phyloP scores from a whole-genome alignment of 1,284 basidiomycete species.

The Exsudoporus floridanus region DNA sequence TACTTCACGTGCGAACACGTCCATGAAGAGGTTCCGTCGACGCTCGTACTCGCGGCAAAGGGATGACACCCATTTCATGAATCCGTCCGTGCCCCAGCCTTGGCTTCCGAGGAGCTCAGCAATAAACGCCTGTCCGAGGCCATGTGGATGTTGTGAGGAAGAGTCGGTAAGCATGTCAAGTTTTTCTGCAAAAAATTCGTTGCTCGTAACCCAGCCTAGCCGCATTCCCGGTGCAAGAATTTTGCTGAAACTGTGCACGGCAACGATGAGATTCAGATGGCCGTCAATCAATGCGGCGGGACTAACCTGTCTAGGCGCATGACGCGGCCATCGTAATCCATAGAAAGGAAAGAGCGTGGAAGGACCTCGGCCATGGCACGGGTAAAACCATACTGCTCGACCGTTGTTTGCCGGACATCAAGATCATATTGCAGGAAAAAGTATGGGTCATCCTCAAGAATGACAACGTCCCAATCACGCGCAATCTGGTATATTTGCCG shows the following conservation, averaged over 20 bases:
- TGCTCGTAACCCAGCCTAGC: slow-evolving; percentile 54
- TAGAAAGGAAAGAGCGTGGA: slow-evolving; percentile 46
- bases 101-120: slow-evolving; percentile 31
- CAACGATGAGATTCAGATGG: slow-evolving; percentile 17
- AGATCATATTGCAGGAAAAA: slow-evolving; percentile 49
- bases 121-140: slow-evolving; percentile 33
- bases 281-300: slow-evolving; percentile 30
- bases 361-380: slow-evolving; percentile 36
- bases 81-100: slow-evolving; percentile 33
- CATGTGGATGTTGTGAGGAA: slow-evolving; percentile 35
- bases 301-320: slow-evolving; percentile 49
- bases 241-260: slow-evolving; percentile 30
- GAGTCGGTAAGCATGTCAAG: slow-evolving; percentile 42
- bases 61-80: slow-evolving; percentile 35
- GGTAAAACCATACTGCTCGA: slow-evolving; percentile 30
- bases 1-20: slow-evolving; percentile 26
- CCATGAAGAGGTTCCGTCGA: slow-evolving; percentile 37
- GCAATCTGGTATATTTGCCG: slow-evolving; percentile 55
- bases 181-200: slow-evolving; percentile 47
- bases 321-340: slow-evolving; percentile 57
- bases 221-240: slow-evolving; percentile 58
- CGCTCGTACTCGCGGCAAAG: slow-evolving; percentile 34
- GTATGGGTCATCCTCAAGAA: slow-evolving; percentile 59
- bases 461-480: slow-evolving; percentile 51
- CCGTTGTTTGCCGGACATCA: slow-evolving; percentile 20